These are phyloP conservation scores for apple (Malus domestica) DNA, from an alignment of 306 rosid species.

Conservation along the genomic window DNA sequence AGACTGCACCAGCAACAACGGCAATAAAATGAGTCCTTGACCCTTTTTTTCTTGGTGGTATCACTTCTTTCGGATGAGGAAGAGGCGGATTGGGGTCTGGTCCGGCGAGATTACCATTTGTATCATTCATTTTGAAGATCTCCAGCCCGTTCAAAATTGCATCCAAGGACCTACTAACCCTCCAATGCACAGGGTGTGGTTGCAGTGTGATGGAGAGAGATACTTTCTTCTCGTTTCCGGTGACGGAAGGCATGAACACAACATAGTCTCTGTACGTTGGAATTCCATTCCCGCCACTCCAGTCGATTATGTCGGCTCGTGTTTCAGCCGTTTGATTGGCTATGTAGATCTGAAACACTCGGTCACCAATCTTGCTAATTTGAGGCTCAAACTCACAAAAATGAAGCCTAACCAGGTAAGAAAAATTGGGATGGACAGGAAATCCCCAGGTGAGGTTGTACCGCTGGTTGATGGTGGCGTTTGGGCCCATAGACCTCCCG, in stretches of 20 bases:
- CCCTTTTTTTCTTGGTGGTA: neutral
- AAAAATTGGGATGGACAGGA: constrained; percentile 6
- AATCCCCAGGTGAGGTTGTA: constrained; percentile 14
- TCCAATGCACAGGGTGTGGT: neutral
- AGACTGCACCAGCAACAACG: neutral
- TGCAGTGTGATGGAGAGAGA: neutral
- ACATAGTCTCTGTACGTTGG: constrained; percentile 15
- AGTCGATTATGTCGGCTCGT: fast-evolving
- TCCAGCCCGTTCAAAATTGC: constrained; percentile 31
- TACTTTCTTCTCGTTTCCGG: neutral
- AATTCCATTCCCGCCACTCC: neutral
- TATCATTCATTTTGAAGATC: constrained; percentile 23
- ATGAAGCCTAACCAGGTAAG: constrained; percentile 25
- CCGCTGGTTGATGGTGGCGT: neutral
- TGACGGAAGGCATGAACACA: neutral
- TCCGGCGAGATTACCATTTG: constrained; percentile 13
- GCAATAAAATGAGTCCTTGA: neutral
- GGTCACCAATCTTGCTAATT: neutral
- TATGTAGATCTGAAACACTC: neutral
- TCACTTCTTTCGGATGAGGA: fast-evolving
- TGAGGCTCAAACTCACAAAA: constrained; percentile 1
- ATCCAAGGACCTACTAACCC: neutral
- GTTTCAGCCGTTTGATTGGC: neutral
- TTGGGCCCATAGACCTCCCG: neutral
- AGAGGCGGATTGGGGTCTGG: neutral